These are phyloP conservation scores for Stipa capillata DNA, from an alignment of 176 grass and related monocot species.

Conservation along the genomic window DNA sequence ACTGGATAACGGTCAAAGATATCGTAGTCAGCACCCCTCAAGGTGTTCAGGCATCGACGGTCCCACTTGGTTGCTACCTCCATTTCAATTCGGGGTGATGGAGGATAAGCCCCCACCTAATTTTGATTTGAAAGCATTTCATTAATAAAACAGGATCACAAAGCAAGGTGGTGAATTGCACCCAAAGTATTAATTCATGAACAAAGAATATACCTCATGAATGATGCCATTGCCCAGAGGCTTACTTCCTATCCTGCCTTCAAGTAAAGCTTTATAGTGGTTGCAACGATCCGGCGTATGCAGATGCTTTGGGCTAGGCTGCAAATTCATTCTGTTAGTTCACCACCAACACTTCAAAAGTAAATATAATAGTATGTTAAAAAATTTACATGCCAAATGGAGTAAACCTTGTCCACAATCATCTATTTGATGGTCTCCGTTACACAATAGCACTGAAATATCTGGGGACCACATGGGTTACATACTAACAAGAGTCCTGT, in stretches of 20 bases:
- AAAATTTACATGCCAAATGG: background rate
- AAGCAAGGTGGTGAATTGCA: background rate
- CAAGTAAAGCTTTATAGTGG: slow-evolving; percentile 39
- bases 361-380: too few relatives aligned
- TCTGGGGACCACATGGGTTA: slow-evolving; percentile 19
- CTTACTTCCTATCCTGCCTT: slow-evolving; percentile 40
- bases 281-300: slow-evolving; percentile 44
- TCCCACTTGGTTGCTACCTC: slow-evolving; percentile 86
- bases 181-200: background rate
- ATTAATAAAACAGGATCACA: slow-evolving; percentile 19
- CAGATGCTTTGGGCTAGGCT: slow-evolving; percentile 46
- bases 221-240: slow-evolving; percentile 4
- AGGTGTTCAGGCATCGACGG: slow-evolving; percentile 20
- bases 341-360: background rate
- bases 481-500: background rate
- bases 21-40: slow-evolving; percentile 1
- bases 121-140: slow-evolving; percentile 14
- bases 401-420: background rate
- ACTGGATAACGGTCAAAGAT: slow-evolving; percentile 12
- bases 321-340: slow-evolving; percentile 32
- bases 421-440: background rate
- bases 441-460: background rate
- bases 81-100: slow-evolving; percentile 56
- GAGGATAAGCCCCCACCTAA: slow-evolving; percentile 55
- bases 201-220: slow-evolving; percentile 47